phyloP scores from a whole-genome alignment of 225 moss, liverwort and hornwort species.

The Sphagnum contortum region DNA sequence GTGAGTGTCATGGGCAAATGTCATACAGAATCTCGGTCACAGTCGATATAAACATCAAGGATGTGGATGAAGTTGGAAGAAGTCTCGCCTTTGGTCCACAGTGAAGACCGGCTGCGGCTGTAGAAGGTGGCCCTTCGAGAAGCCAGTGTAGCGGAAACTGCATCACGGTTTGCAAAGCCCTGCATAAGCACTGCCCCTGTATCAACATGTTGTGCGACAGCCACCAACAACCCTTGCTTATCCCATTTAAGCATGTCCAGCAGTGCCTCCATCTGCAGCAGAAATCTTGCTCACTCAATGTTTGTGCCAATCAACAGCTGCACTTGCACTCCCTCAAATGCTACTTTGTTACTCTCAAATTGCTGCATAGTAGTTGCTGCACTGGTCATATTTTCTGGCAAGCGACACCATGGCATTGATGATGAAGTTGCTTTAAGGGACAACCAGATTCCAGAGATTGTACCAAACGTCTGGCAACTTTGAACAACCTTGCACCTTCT shows the following conservation, averaged over 20 bases:
- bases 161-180: slow-evolving; percentile 84
- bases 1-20: slow-evolving; percentile 9
- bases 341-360: no score
- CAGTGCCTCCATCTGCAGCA: slow-evolving; percentile 57
- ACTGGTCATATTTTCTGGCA: background rate
- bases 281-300: background rate
- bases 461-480: no score
- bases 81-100: slow-evolving; percentile 99
- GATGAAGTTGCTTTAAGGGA: background rate
- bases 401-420: background rate
- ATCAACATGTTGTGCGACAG: slow-evolving; percentile 90
- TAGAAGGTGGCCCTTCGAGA: slow-evolving; percentile 85
- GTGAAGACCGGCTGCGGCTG: slow-evolving; percentile 86
- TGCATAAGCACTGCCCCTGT: slow-evolving; percentile 98
- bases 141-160: slow-evolving; percentile 86
- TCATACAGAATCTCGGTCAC: slow-evolving; percentile 96
- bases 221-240: slow-evolving; percentile 75
- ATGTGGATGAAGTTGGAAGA: slow-evolving; percentile 92
- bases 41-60: slow-evolving; percentile 86
- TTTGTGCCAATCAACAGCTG: background rate
- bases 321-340: background rate
- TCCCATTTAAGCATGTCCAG: slow-evolving; percentile 89
- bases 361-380: background rate
- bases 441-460: background rate
- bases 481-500: no score